These are phyloP conservation scores for Musa itinerans DNA, from an alignment of 176 grass and related monocot species.

Conservation along the genomic window DNA sequence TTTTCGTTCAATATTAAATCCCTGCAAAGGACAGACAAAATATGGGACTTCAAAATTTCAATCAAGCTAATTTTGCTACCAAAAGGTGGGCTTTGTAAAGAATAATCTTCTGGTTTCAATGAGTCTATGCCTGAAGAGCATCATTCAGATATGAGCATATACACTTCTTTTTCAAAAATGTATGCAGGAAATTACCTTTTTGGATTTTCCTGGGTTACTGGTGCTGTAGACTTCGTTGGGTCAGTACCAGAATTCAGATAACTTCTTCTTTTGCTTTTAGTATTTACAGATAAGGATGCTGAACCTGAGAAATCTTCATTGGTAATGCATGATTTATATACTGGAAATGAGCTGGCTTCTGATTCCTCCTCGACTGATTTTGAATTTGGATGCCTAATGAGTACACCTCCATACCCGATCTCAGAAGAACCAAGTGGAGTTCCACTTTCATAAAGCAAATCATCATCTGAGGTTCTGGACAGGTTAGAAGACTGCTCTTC, in stretches of 20 bases:
- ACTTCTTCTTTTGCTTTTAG: constrained; percentile 33
- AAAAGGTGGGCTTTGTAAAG: background rate
- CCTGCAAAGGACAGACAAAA: constrained; percentile 27
- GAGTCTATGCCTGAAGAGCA: too few species aligned
- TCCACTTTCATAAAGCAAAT: constrained; percentile 62
- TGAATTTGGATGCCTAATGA: constrained; percentile 60
- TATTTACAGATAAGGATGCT: constrained; percentile 29
- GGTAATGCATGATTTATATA: constrained; percentile 46
- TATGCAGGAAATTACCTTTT: constrained; percentile 31
- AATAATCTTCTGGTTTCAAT: background rate
- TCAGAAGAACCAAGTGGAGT: constrained; percentile 58
- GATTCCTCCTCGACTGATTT: constrained; percentile 79
- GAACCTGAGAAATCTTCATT: constrained; percentile 42
- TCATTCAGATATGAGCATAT: too few species aligned
- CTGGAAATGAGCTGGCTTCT: constrained; percentile 75
- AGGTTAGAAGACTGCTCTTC: constrained; percentile 43
- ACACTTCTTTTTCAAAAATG: background rate
- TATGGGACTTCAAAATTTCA: background rate
- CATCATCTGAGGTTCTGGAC: constrained; percentile 60
- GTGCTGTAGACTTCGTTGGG: constrained; percentile 18
- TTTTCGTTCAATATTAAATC: constrained; percentile 33
- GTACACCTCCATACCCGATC: constrained; percentile 77
- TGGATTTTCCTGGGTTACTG: constrained; percentile 20
- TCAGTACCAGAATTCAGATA: constrained; percentile 23
- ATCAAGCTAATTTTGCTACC: background rate